phyloP scores from a whole-genome alignment of 1,139 yeast species.

The Martiniozyma asiatica region DNA sequence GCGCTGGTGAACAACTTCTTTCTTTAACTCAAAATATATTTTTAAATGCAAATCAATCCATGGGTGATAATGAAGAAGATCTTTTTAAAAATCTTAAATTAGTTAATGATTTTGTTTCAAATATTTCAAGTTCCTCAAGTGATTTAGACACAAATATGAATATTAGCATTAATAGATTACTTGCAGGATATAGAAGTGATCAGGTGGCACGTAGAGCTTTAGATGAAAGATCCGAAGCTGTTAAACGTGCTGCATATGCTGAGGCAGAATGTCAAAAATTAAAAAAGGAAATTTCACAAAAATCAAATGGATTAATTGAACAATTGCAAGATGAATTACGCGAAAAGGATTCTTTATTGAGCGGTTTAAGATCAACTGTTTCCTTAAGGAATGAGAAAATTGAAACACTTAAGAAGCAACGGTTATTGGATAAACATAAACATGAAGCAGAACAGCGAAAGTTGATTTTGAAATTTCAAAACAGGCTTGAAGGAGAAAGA shows the following conservation, averaged over 20 bases:
- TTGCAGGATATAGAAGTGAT: constrained; percentile 76
- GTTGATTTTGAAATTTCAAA: constrained; percentile 55
- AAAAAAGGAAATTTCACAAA: constrained; percentile 60
- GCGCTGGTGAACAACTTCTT: constrained; percentile 57
- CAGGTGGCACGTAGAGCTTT: constrained; percentile 78
- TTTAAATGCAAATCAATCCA: constrained; percentile 48
- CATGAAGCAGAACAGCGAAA: constrained; percentile 87
- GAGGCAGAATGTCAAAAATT: constrained; percentile 77
- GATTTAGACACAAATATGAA: constrained; percentile 71
- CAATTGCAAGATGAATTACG: constrained; percentile 54
- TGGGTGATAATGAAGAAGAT: constrained; percentile 33
- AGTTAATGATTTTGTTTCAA: constrained; percentile 73
- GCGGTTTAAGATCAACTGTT: constrained; percentile 55
- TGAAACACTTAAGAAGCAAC: constrained; percentile 58
- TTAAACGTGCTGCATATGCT: constrained; percentile 65
- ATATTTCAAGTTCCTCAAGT: constrained; percentile 51
- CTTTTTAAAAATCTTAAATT: constrained; percentile 59
- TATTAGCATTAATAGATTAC: constrained; percentile 69
- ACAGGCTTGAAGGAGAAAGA: constrained; percentile 12
- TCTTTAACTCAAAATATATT: constrained; percentile 80
- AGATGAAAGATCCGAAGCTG: constrained; percentile 56
- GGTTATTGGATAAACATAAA: constrained; percentile 67
- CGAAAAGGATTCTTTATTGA: constrained; percentile 61
- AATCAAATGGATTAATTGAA: constrained; percentile 78
- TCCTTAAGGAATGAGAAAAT: constrained; percentile 55